Conservation (phyloP, 495 filamentous ascomycete species). For the Aspergillus avenaceus region DNA sequence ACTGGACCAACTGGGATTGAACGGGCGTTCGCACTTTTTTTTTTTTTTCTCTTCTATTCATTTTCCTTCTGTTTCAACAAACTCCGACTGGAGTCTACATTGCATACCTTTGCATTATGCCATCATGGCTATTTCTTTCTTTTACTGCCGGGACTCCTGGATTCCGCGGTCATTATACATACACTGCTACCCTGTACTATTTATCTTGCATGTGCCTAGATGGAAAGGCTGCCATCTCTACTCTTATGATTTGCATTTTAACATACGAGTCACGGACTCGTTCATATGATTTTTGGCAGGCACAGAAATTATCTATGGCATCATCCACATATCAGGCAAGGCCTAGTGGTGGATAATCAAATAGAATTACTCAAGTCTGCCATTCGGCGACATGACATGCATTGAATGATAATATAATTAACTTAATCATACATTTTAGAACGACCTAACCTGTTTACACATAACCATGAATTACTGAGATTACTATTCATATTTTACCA, state of each 20-base stretch:
- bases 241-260: conserved; percentile 5
- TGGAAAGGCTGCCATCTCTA: background rate
- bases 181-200: background rate
- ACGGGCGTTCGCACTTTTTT: conserved; percentile 11
- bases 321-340: conserved; percentile 5
- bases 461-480: background rate
- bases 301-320: conserved; percentile 4
- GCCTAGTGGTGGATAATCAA: conserved; percentile 4
- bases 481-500: background rate
- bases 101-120: conserved; percentile 6
- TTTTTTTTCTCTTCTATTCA: conserved; percentile 10
- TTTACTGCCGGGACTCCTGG: background rate
- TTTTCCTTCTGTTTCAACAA: too few species aligned
- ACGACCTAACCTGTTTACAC: background rate
- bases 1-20: conserved; percentile 9
- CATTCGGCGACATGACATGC: background rate
- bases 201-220: background rate
- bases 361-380: conserved; percentile 4
- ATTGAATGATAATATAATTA: background rate
- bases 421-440: background rate
- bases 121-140: background rate
- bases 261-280: conserved; percentile 12
- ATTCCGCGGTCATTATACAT: background rate
- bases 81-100: too few species aligned
- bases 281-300: conserved; percentile 17